Base-by-base conservation (phyloP, 106 monocot species). In the Dendrobium catenatum region DNA sequence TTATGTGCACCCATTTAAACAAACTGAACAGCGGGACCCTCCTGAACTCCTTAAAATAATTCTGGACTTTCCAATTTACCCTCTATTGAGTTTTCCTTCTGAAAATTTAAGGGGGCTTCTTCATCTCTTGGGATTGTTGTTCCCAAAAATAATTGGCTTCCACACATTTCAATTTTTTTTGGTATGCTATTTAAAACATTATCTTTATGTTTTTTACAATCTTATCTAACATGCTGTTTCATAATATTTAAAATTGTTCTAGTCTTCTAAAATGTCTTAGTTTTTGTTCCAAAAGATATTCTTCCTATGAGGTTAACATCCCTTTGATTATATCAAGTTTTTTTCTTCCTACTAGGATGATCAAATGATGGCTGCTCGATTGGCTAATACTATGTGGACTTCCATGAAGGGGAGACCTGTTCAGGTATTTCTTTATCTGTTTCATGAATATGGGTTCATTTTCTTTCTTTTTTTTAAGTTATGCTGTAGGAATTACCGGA, bases 401-500 rank as follows among this genome's bases (percentile, higher is more conserved):
- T 94, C 94, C 43, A 86, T 93, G 78, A 98, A 95, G 83, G 95
- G 93, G 54, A 91, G 89, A 76, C 95, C 98, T 80, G 88, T 89
- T 78, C 91, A 87, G 90, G 98, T 98, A 86, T 6, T 80, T 40
- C n/a, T 20, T 83, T 51, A 67, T 40, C 43, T 5, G 16, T 43
- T 41, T 43, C 74, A 44, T 74, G 43, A 74, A 43, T 42, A 74
- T 4, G 17, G 17, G 42, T 4, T 73, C 67, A 68, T 31, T 68
- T 19, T 27, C 7, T 27, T 26, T 24, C 29, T 68, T 68, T 68
- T 19, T 1, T 68, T 68, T 68, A 26, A 68, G 9, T 68, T 68
- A 1, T 68, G 16, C 4, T 70, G 33, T 70, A 15, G 24, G 70
- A 70, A 70, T 37, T 37, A 70, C 29, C 3, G 33, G 4, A 70